Evolutionary conservation across 257 asterid genomes (phyloP).

Genomic region (Penstemon barbatus): DNA sequence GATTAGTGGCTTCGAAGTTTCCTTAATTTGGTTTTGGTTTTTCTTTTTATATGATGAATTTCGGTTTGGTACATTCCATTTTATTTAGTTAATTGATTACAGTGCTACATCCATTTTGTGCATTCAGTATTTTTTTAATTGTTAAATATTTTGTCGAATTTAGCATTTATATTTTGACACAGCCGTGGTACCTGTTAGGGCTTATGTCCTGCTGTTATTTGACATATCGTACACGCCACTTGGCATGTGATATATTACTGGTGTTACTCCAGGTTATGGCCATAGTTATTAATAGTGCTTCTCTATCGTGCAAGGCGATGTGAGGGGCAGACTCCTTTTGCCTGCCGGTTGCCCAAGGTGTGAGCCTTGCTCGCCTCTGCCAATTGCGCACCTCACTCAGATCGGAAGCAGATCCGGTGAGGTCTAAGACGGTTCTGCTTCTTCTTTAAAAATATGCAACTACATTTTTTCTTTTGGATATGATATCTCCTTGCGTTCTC

Average conservation of each 20-base stretch:
- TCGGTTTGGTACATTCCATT: constrained; percentile 9
- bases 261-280: background rate
- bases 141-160: background rate
- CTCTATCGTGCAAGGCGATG: too few relatives aligned
- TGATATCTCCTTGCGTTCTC: too few relatives aligned
- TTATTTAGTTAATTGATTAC: constrained; percentile 26
- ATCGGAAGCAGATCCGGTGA: too few relatives aligned
- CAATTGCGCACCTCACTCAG: too few relatives aligned
- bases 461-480: too few relatives aligned
- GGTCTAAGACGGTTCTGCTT: too few relatives aligned
- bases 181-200: background rate
- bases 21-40: constrained; percentile 29
- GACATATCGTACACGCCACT: background rate
- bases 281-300: too few relatives aligned
- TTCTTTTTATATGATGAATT: constrained; percentile 20
- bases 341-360: too few relatives aligned
- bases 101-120: constrained; percentile 16
- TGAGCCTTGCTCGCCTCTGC: too few relatives aligned
- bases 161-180: constrained; percentile 9
- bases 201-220: constrained; percentile 11
- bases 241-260: background rate
- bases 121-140: constrained; percentile 15
- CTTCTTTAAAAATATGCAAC: too few relatives aligned
- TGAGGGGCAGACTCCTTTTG: too few relatives aligned
- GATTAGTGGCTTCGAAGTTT: constrained; percentile 42